These are phyloP conservation scores for Epichloe sibirici DNA, from an alignment of 2,329 filamentous ascomycete species.

Conservation along the genomic window DNA sequence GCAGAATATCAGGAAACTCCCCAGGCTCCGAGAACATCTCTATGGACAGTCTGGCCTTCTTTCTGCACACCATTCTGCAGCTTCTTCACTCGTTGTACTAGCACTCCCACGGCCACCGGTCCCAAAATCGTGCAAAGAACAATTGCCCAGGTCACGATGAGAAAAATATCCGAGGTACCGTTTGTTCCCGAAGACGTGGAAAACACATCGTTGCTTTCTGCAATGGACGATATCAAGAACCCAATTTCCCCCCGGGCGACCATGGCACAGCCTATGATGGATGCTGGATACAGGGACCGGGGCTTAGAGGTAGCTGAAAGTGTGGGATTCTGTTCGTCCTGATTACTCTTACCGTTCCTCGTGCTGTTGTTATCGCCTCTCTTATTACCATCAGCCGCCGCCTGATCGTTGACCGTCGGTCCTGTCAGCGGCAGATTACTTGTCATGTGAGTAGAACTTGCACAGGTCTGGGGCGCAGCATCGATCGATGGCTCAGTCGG, in stretches of 20 bases:
- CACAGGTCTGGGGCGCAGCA: neutral
- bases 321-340: neutral
- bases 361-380: neutral
- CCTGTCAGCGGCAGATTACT: neutral
- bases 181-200: neutral
- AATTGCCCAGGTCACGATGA: constrained; percentile 44
- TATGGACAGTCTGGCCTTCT: neutral
- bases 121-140: constrained; percentile 41
- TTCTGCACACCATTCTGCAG: constrained; percentile 7
- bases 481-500: neutral
- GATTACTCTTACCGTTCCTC: neutral
- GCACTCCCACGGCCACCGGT: constrained; percentile 33
- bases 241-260: constrained; percentile 74
- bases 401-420: neutral
- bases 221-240: constrained; percentile 60
- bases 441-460: neutral
- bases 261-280: constrained; percentile 57
- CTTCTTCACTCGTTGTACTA: constrained; percentile 30
- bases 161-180: constrained; percentile 30
- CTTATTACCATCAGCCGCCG: neutral
- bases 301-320: constrained; percentile 29
- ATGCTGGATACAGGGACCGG: constrained; percentile 52
- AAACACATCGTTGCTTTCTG: constrained; percentile 40
- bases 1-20: neutral
- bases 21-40: constrained; percentile 4